Percentiles rank a stretch among this genome's conserved stretches.
Conservation (phyloP, 2,329 filamentous ascomycete genomes). For the Fusarium praegraminearum region DNA sequence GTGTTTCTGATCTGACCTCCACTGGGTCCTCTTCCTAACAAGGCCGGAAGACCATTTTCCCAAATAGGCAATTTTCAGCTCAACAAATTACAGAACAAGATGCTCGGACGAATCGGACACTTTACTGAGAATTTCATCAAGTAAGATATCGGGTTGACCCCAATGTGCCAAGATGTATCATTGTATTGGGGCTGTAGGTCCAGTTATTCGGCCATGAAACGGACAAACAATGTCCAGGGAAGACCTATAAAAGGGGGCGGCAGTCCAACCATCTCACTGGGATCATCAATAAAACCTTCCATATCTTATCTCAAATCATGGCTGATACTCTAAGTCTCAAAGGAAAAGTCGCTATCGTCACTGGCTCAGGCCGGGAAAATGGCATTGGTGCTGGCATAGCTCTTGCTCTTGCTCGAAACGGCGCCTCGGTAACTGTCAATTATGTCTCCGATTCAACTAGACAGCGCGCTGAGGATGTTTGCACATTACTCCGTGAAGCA, state of each 20-base stretch:
- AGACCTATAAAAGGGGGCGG: not conserved
- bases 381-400: conserved; percentile 60
- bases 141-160: not conserved
- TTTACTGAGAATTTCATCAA: not conserved
- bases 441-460: conserved; percentile 53
- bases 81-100: not conserved
- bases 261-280: rapidly evolving
- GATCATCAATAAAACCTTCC: not conserved
- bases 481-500: conserved; percentile 44
- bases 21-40: rapidly evolving
- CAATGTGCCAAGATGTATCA: no score
- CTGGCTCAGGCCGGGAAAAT: conserved; percentile 59
- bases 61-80: conserved; percentile 17
- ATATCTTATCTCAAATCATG: not conserved
- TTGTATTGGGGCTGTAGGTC: not conserved
- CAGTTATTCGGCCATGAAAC: no score
- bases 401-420: conserved; percentile 55
- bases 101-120: not conserved
- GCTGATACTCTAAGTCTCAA: conserved; percentile 54
- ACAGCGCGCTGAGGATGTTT: conserved; percentile 49
- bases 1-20: not conserved
- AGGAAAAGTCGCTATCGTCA: conserved; percentile 59
- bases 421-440: conserved; percentile 56
- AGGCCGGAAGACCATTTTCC: conserved; percentile 15
- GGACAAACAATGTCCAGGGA: not conserved